Evolutionary conservation across 163 green algal species (phyloP).

Genomic region (Scenedesmus sp.): DNA sequence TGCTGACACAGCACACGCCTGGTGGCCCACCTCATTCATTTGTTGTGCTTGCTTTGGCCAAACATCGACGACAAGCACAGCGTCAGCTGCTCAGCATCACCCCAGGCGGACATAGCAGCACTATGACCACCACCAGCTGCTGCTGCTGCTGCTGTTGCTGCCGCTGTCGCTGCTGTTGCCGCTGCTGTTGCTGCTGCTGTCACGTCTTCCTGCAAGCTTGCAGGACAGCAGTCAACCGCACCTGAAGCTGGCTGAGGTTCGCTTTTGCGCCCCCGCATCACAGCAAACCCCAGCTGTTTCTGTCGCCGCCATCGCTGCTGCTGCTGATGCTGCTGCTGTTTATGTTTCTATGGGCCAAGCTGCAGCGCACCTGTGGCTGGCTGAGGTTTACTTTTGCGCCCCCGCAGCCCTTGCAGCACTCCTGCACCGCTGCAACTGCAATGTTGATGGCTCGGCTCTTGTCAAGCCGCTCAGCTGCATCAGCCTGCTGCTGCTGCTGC

Average conservation of each 20-base stretch:
- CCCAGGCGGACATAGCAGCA: too few relatives aligned
- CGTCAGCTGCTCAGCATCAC: too few relatives aligned
- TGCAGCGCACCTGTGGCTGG: constrained; percentile 5
- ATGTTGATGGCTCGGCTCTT: not conserved
- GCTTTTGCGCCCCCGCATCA: not conserved
- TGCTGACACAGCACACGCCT: not conserved
- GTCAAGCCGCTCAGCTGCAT: not conserved
- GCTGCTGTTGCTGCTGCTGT: too few relatives aligned
- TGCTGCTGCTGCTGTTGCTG: not conserved
- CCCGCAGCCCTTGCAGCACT: constrained; percentile 20
- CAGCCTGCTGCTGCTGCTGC: constrained; percentile 14
- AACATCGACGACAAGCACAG: too few relatives aligned
- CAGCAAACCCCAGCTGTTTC: not conserved
- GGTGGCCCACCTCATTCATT: not conserved
- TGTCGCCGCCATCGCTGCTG: not conserved
- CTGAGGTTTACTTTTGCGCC: constrained; percentile 22
- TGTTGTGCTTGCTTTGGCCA: too few relatives aligned
- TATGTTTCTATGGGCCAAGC: not conserved
- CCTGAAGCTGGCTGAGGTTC: constrained; percentile 1
- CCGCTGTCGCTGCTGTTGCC: not conserved
- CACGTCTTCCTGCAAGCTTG: too few relatives aligned
- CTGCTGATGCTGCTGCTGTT: not conserved
- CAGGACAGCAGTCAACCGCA: not conserved
- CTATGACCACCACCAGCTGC: too few relatives aligned
- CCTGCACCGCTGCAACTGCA: constrained; percentile 8